Percentiles rank a stretch among this genome's conserved stretches.
These are phyloP conservation scores for Botrytis pseudocinerea DNA, from an alignment of 2,329 filamentous ascomycete genomes.

Conservation along the genomic window DNA sequence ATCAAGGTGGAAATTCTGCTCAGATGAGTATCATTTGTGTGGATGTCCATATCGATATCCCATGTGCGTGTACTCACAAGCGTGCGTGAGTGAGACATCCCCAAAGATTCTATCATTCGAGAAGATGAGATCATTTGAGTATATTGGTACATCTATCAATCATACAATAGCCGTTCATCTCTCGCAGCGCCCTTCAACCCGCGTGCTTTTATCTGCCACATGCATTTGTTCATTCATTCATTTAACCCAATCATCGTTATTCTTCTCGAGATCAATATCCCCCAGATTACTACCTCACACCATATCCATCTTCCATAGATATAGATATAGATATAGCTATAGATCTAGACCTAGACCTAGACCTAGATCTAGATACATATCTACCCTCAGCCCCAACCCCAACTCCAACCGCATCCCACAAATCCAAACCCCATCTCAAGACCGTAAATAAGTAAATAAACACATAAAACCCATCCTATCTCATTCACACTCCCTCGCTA, in stretches of 20 bases:
- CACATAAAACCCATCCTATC: no score
- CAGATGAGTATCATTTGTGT: no score
- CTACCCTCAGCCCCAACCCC: background rate
- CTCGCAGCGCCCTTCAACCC: background rate
- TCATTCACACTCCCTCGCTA: no score
- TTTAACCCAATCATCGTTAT: background rate
- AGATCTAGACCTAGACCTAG: no score
- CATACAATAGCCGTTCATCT: background rate
- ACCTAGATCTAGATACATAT: background rate
- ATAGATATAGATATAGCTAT: no score
- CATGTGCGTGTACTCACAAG: no score
- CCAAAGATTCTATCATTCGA: no score
- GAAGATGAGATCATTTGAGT: no score
- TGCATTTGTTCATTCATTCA: background rate
- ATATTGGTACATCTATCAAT: no score
- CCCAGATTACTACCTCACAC: background rate
- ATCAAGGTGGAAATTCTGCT: no score
- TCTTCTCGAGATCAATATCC: background rate
- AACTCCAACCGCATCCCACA: background rate
- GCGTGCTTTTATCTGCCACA: background rate
- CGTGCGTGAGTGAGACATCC: no score
- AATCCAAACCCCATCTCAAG: background rate
- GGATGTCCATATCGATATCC: no score
- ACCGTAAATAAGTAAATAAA: background rate
- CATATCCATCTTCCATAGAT: background rate